Percentiles rank a stretch among this genome's conserved stretches.
Evolutionary conservation across 164 flowering plant species (phyloP).

Genomic region (Echeveria elegans): DNA sequence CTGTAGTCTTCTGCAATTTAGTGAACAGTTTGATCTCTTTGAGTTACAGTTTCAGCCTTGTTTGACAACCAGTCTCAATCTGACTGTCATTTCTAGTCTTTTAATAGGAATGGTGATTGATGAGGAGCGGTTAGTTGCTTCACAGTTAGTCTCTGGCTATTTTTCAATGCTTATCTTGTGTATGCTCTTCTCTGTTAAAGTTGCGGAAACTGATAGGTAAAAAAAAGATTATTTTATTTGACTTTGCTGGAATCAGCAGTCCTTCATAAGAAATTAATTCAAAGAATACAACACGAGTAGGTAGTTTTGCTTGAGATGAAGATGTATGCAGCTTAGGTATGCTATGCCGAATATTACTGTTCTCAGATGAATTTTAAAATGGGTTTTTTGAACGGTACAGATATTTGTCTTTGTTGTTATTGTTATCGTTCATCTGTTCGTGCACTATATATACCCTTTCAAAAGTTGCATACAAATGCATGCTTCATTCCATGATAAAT

Average conservation of each 20-base stretch:
- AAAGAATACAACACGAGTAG: not conserved
- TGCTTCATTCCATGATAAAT: not conserved
- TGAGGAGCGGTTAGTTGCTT: no score
- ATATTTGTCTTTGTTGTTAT: not conserved
- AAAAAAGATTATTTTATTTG: not conserved
- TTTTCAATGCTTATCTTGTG: not conserved
- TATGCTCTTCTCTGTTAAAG: not conserved
- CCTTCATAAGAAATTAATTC: not conserved
- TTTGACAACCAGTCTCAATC: no score
- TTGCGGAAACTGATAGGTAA: not conserved
- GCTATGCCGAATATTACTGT: not conserved
- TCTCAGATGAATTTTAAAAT: no score
- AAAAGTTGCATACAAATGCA: not conserved
- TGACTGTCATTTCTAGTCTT: no score
- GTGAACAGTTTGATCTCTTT: no score
- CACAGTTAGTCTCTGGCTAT: not conserved
- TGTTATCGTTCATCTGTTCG: not conserved
- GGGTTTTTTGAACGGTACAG: not conserved
- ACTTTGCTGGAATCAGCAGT: not conserved
- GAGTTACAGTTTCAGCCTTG: no score
- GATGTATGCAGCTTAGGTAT: no score
- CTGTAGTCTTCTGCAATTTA: no score
- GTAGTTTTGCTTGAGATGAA: not conserved
- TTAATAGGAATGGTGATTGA: no score
- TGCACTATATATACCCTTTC: not conserved